phyloP scores from a whole-genome alignment of 2,329 filamentous ascomycete species.

The Metarhizium sp. region DNA sequence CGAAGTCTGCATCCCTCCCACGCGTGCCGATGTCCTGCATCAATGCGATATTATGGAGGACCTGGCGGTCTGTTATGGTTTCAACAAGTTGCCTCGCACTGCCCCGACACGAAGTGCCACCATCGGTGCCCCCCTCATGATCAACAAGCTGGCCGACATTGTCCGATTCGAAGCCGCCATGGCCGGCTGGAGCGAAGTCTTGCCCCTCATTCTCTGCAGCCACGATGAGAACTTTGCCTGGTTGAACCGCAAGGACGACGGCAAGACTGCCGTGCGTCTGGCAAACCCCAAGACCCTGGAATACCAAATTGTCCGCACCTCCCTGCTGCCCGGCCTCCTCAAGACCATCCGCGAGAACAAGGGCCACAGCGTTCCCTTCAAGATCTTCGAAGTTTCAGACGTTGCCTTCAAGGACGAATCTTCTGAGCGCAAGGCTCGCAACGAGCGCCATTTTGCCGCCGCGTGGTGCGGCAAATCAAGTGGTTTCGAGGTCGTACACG shows the following conservation, averaged over 20 bases:
- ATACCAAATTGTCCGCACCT: conserved; percentile 88
- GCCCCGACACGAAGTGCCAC: conserved; percentile 81
- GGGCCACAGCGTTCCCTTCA: conserved; percentile 77
- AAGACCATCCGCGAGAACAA: conserved; percentile 95
- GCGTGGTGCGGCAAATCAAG: conserved; percentile 90
- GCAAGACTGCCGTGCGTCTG: conserved; percentile 70
- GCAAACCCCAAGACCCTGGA: conserved; percentile 90
- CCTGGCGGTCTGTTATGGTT: conserved; percentile 90
- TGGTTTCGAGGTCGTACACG: conserved; percentile 93
- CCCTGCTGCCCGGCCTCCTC: conserved; percentile 73
- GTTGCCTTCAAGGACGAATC: conserved; percentile 82
- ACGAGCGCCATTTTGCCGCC: conserved; percentile 92
- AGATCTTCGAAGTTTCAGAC: conserved; percentile 86
- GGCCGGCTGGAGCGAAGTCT: conserved; percentile 92
- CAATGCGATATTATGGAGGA: conserved; percentile 99
- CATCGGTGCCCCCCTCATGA: conserved; percentile 73
- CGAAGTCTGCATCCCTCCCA: conserved; percentile 77
- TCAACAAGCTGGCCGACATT: conserved; percentile 94
- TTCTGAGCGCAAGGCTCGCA: conserved; percentile 77
- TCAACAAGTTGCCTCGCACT: conserved; percentile 85
- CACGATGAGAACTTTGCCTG: conserved; percentile 97
- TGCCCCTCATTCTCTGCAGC: conserved; percentile 93
- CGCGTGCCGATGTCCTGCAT: conserved; percentile 88
- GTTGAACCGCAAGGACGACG: conserved; percentile 85
- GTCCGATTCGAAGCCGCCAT: conserved; percentile 82